A percentile compares a stretch with the other conserved stretches of the same genome.
Evolutionary conservation across 805 yeast species (phyloP).

Genomic region (Metschnikowia lochheadii): DNA sequence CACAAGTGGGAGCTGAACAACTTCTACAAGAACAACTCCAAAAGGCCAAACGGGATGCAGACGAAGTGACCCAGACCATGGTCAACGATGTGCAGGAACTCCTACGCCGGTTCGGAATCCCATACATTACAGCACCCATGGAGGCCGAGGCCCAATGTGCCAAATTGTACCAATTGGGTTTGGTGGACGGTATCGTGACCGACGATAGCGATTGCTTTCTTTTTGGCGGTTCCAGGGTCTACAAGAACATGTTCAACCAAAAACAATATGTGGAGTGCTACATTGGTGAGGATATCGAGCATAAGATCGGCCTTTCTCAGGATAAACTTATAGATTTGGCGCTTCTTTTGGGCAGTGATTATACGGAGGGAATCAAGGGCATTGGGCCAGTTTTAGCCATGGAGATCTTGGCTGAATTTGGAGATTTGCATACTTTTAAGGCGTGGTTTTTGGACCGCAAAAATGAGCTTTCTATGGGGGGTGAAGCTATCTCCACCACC

Average conservation of each 20-base stretch:
- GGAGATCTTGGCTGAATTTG: slow-evolving; percentile 87
- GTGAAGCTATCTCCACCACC: slow-evolving; percentile 19
- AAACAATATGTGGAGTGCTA: slow-evolving; percentile 89
- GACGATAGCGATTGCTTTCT: slow-evolving; percentile 96
- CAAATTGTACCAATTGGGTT: slow-evolving; percentile 55
- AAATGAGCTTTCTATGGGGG: slow-evolving; percentile 23
- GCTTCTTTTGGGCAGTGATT: slow-evolving; percentile 85
- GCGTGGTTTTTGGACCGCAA: slow-evolving; percentile 56
- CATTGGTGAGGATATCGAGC: slow-evolving; percentile 51
- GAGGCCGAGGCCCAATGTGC: slow-evolving; percentile 99
- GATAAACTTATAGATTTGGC: slow-evolving; percentile 74
- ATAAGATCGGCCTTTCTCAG: slow-evolving; percentile 62
- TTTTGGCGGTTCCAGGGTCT: slow-evolving; percentile 82
- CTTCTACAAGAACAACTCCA: slow-evolving; percentile 56
- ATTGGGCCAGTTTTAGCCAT: slow-evolving; percentile 91
- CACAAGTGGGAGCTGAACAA: slow-evolving; percentile 43
- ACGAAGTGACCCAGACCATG: slow-evolving; percentile 85
- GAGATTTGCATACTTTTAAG: slow-evolving; percentile 39
- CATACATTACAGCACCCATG: slow-evolving; percentile 94
- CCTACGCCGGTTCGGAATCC: slow-evolving; percentile 84
- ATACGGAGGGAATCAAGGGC: slow-evolving; percentile 88
- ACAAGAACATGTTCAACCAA: slow-evolving; percentile 92
- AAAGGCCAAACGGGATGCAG: slow-evolving; percentile 80
- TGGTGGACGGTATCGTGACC: slow-evolving; percentile 93
- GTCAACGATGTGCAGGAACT: slow-evolving; percentile 86